These are phyloP conservation scores for Zygotorulaspora mrakii DNA, from an alignment of 1,139 yeast genomes.

Conservation along the genomic window DNA sequence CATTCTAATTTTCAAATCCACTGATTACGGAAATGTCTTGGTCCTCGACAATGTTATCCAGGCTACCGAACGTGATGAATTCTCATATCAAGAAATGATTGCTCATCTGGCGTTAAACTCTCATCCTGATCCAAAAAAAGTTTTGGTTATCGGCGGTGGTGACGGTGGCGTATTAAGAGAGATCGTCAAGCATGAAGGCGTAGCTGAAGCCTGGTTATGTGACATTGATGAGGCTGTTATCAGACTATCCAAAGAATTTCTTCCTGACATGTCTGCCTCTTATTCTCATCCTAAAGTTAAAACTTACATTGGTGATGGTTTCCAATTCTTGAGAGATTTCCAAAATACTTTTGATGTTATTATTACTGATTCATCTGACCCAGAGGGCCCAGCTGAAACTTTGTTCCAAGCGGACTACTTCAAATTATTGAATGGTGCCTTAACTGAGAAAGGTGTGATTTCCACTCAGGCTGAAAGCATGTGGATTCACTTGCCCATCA, in stretches of 20 bases:
- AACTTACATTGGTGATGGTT: slow-evolving; percentile 86
- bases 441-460: slow-evolving; percentile 83
- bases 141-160: slow-evolving; percentile 92
- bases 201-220: slow-evolving; percentile 83
- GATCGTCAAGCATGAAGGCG: slow-evolving; percentile 76
- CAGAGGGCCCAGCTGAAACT: slow-evolving; percentile 93
- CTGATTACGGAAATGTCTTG: slow-evolving; percentile 85
- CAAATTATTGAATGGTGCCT: slow-evolving; percentile 69
- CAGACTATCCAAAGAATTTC: slow-evolving; percentile 71
- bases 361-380: slow-evolving; percentile 92
- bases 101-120: slow-evolving; percentile 84
- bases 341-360: slow-evolving; percentile 76
- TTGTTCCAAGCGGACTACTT: slow-evolving; percentile 86
- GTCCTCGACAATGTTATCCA: slow-evolving; percentile 90
- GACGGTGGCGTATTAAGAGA: slow-evolving; percentile 96
- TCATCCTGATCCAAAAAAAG: slow-evolving; percentile 86
- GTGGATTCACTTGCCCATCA: slow-evolving; percentile 81
- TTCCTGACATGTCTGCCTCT: slow-evolving; percentile 79
- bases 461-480: slow-evolving; percentile 90
- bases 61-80: slow-evolving; percentile 92
- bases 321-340: slow-evolving; percentile 78
- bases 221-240: slow-evolving; percentile 93
- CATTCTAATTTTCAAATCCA: slow-evolving; percentile 80
- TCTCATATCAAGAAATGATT: slow-evolving; percentile 93
- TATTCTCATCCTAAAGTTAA: slow-evolving; percentile 77